Evolutionary conservation across 495 filamentous ascomycete species (phyloP), one percentile per base, ranked within the genome.

Genomic region (Diplogelasinospora grovesii): DNA sequence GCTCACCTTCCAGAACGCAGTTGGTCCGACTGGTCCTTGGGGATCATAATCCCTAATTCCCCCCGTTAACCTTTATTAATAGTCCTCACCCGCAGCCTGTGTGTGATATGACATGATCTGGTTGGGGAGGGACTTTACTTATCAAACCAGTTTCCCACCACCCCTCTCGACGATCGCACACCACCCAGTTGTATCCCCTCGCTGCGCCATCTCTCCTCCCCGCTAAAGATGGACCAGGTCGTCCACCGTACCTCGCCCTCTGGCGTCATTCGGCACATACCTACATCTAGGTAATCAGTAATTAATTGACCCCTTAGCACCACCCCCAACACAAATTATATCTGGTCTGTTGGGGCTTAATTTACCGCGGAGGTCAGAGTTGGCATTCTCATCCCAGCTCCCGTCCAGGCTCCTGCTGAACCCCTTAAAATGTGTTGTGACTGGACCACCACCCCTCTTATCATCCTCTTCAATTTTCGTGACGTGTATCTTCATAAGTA

Each of bases 191-290:
- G 81, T 2, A 85, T 64, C 8, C 77, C 72, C 59, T 85, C 81
- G 50, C 77, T 81, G 4, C 68, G 62, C 80, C 80, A 85, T 13
- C 78, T 53, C 52, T 81, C 75, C 41, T 76, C 67, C 14, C 70
- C 78, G 35, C 69, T 55, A 39, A 79, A 81, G 14, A 82, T 66
- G 2, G 77, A 80, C 37, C 71, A 74, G 0, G 73, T 75, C 5
- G 76, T 82, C 81, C 81, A 85, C 20, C 78, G 64, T 11, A 85
- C 73, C 46, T 83, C 80, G 9, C 78, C 78, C 41, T 81, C 68
- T 5, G 62, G 68, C 4, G 79, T 85, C 36, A 76, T 50, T 13
- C 70, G 59, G 3, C 77, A 78, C 6, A 58, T 63, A 0, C 78
- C 78, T 73, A n/a, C 18, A n/a, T n/a, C n/a, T n/a, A n/a, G n/a